Evolutionary conservation across 2,329 filamentous ascomycete species (phyloP).

Genomic region (Verticillium dahliae): DNA sequence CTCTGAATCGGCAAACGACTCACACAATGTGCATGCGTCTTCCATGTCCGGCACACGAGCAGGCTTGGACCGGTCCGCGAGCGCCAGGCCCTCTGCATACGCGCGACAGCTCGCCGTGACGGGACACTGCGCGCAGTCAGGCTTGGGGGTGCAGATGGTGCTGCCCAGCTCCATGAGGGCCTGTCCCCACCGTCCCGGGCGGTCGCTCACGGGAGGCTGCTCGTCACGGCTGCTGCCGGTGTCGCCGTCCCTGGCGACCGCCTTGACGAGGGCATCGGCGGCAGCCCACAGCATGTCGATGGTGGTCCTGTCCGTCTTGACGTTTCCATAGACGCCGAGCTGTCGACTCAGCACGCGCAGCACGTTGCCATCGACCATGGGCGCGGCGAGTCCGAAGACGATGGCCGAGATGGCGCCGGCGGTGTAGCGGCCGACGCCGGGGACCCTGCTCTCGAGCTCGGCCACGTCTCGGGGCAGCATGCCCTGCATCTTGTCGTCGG

Average conservation of each 20-base stretch:
- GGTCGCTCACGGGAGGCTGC: conserved; percentile 31
- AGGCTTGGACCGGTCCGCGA: conserved; percentile 17
- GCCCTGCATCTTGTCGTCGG: conserved; percentile 32
- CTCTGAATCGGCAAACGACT: conserved; percentile 29
- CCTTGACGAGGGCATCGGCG: conserved; percentile 47
- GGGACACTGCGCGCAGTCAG: conserved; percentile 46
- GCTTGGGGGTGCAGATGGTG: conserved; percentile 54
- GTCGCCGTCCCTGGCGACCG: conserved; percentile 33
- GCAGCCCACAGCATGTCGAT: conserved; percentile 52
- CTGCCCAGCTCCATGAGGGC: conserved; percentile 61
- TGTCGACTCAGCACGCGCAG: conserved; percentile 54
- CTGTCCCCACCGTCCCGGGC: conserved; percentile 57
- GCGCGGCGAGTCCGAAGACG: conserved; percentile 50
- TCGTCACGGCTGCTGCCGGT: conserved; percentile 8
- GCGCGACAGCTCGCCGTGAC: conserved; percentile 44
- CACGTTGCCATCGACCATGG: conserved; percentile 61
- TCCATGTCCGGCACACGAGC: conserved; percentile 35
- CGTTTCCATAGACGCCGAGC: conserved; percentile 48
- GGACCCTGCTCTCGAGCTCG: conserved; percentile 42
- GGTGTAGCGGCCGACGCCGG: conserved; percentile 57
- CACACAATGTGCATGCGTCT: conserved; percentile 42
- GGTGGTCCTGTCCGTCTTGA: conserved; percentile 46
- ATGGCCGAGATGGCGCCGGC: conserved; percentile 57
- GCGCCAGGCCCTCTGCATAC: conserved; percentile 37
- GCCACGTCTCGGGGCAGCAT: conserved; percentile 40